Conservation (phyloP, 495 filamentous ascomycete species). For the Bacidia rubella region DNA sequence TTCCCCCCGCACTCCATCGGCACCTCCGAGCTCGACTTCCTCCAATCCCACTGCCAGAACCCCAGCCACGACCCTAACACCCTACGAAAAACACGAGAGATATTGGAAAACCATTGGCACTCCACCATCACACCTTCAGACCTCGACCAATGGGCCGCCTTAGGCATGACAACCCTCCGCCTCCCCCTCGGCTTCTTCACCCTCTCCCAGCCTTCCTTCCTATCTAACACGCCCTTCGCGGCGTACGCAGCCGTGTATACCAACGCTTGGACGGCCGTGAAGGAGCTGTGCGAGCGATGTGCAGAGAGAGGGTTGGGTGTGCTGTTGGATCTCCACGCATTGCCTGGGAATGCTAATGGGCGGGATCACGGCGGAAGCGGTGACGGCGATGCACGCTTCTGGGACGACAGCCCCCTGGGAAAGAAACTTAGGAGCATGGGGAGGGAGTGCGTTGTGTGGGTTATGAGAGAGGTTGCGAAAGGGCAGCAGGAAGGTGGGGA, state of each 20-base stretch:
- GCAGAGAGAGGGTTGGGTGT: conserved; percentile 33
- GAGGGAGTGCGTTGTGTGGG: background rate
- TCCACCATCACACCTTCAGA: background rate
- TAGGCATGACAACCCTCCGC: conserved; percentile 37
- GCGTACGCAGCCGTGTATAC: conserved; percentile 29
- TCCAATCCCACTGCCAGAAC: background rate
- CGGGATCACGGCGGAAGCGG: conserved; percentile 38
- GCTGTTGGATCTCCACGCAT: conserved; percentile 40
- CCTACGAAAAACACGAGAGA: background rate
- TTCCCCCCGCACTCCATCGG: conserved; percentile 22
- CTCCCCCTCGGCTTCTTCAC: conserved; percentile 44
- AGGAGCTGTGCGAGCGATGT: conserved; percentile 27
- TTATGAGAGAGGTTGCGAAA: background rate
- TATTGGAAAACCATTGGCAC: background rate
- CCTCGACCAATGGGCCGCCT: conserved; percentile 8
- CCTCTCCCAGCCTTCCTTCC: conserved; percentile 31
- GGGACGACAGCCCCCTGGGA: conserved; percentile 20
- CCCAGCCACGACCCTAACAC: too few species aligned
- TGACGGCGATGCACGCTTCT: conserved; percentile 29
- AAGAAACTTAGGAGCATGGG: background rate
- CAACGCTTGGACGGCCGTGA: conserved; percentile 34
- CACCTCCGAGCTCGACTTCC: conserved; percentile 32
- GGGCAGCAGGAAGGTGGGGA: background rate
- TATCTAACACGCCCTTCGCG: conserved; percentile 34
- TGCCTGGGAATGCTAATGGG: conserved; percentile 40